phyloP scores from a whole-genome alignment of 2,329 filamentous ascomycete species.

The Aspergillus floridensis region DNA sequence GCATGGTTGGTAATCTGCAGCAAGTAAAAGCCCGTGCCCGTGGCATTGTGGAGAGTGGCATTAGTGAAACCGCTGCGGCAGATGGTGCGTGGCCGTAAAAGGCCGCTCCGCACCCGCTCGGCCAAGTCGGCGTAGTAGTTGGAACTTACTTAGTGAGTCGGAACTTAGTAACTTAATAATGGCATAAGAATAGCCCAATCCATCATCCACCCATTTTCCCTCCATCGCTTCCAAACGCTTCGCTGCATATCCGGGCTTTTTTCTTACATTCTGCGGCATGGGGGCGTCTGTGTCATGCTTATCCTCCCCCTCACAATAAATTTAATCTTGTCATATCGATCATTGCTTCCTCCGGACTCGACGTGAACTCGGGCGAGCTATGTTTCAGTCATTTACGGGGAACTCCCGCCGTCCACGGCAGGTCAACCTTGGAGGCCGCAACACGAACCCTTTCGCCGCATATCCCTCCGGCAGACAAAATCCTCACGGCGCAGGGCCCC shows the following conservation, averaged over 20 bases:
- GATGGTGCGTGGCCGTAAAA: constrained; percentile 10
- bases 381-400: constrained; percentile 93
- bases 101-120: neutral
- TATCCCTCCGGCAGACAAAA: constrained; percentile 58
- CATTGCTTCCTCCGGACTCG: constrained; percentile 4
- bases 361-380: constrained; percentile 40
- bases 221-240: neutral
- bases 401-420: constrained; percentile 80
- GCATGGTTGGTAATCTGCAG: neutral
- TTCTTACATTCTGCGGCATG: constrained; percentile 21
- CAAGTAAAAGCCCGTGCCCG: neutral
- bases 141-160: neutral
- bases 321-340: constrained; percentile 7
- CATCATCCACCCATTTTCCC: neutral
- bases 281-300: constrained; percentile 17
- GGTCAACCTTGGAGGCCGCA: constrained; percentile 88
- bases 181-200: neutral
- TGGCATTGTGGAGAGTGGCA: neutral
- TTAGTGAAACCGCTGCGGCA: neutral
- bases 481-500: constrained; percentile 59
- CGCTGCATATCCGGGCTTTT: neutral
- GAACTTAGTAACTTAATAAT: neutral
- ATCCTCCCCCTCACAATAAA: constrained; percentile 7
- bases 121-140: neutral
- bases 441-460: constrained; percentile 71